Base-by-base conservation (phyloP, 2,329 filamentous ascomycete genomes). In the Stenocarpella maydis region DNA sequence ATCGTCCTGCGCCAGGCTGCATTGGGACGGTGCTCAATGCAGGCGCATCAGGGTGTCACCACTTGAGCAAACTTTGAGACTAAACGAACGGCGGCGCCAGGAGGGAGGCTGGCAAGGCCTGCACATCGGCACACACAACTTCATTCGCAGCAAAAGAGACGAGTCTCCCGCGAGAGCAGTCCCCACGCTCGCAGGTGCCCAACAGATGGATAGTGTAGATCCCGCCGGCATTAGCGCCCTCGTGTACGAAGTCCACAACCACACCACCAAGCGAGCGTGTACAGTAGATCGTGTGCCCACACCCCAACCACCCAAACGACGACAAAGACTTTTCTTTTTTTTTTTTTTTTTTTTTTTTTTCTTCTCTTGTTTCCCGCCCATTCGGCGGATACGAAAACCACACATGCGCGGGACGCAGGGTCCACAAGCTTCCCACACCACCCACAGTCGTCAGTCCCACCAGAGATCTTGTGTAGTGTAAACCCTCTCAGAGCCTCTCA, bases 141-240 rank as follows among this genome's bases (percentile, higher is more conserved):
- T n/a, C n/a, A n/a, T n/a, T n/a, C n/a, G n/a, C n/a, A 37, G 9
- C 5, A 12, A 37, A n/a, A 14, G 26, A 61, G 41, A 61, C 55
- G 39, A 61, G 55, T 41, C 47, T 66, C 41, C 49, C 64, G 50
- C 49, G 50, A 66, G 39, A 26, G 26, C 41, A 53, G 47, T 55
- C 41, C 64, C 52, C 52, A 54, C 39, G 52, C 50, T 26, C 34
- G 64, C 52, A 49, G 41, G 41, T 64, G 41, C 24, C 53, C 52
- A 58, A n/a, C n/a, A n/a, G n/a, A n/a, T n/a, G n/a, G n/a, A n/a
- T n/a, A n/a, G n/a, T n/a, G 28, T 49, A 65, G 49, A 31, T 67
- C 49, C 52, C 64, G 24, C 64, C 64, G 64, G 64, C 64, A 67
- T 67, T 67, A 67, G 64, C 64, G 64, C 52, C 47, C 50, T 49